Conservation (phyloP, 441 rosid genomes). For the Rhodomyrtus psidioides region DNA sequence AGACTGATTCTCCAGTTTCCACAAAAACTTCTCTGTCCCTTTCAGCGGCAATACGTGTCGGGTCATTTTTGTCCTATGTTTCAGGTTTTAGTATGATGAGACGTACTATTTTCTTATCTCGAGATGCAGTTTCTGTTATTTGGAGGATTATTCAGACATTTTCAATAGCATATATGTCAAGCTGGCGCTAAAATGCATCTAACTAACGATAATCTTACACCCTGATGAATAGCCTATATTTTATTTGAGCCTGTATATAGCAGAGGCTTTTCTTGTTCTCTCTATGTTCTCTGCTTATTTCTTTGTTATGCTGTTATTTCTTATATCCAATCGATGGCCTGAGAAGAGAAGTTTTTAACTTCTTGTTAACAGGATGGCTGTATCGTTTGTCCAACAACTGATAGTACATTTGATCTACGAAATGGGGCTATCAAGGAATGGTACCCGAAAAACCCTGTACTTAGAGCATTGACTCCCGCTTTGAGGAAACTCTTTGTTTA, state of each 20-base stretch:
- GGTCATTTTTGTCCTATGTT: background rate
- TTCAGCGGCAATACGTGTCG: background rate
- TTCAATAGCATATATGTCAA: background rate
- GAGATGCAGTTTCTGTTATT: background rate
- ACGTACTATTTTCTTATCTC: background rate
- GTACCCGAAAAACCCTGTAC: conserved; percentile 87
- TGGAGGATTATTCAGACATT: background rate
- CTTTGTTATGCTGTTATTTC: background rate
- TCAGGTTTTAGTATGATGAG: background rate
- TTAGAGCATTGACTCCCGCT: conserved; percentile 80
- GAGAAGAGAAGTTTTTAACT: background rate
- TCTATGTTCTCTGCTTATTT: background rate
- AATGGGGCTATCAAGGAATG: conserved; percentile 75
- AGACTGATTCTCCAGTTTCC: background rate
- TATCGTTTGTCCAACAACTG: conserved; percentile 85
- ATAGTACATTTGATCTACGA: conserved; percentile 73
- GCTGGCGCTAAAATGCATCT: background rate
- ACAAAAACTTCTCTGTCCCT: background rate
- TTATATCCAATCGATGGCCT: background rate
- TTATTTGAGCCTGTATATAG: background rate
- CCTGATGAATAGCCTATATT: background rate
- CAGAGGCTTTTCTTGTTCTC: background rate
- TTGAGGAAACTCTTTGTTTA: conserved; percentile 51
- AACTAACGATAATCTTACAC: background rate
- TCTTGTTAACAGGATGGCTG: conserved; percentile 62